These are phyloP conservation scores for Penicillium hordei DNA, from an alignment of 2,329 filamentous ascomycete species.

Conservation along the genomic window DNA sequence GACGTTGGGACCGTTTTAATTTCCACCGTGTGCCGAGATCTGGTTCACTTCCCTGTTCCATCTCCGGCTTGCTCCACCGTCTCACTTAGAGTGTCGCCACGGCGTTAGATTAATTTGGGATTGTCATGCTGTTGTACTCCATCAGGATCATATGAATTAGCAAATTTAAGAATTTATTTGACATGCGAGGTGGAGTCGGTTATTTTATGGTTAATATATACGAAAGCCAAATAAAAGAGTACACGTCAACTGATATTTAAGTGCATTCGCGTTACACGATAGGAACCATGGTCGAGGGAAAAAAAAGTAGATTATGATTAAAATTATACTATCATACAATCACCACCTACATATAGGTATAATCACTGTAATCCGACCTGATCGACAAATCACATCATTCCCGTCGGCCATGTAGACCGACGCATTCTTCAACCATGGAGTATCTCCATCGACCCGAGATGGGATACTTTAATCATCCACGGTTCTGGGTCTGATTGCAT, in stretches of 20 bases:
- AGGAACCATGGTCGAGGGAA: background rate
- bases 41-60: slow-evolving; percentile 22
- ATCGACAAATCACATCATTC: background rate
- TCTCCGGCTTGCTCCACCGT: slow-evolving; percentile 22
- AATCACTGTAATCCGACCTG: background rate
- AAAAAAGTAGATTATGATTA: background rate
- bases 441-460: background rate
- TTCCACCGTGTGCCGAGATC: slow-evolving; percentile 21
- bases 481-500: slow-evolving; percentile 2
- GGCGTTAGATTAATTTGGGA: background rate
- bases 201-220: background rate
- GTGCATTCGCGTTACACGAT: background rate
- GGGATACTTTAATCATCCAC: background rate
- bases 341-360: background rate
- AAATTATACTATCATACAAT: background rate
- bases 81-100: slow-evolving; percentile 24
- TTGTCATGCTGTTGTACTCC: background rate
- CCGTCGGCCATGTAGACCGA: background rate
- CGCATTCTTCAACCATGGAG: background rate
- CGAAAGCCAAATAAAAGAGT: background rate
- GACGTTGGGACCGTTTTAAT: slow-evolving; percentile 14
- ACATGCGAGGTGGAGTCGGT: background rate
- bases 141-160: background rate
- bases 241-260: background rate
- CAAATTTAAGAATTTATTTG: background rate